These are phyloP conservation scores for Porphyrellus sp. DNA, from an alignment of 1,284 basidiomycete species.

Conservation along the genomic window DNA sequence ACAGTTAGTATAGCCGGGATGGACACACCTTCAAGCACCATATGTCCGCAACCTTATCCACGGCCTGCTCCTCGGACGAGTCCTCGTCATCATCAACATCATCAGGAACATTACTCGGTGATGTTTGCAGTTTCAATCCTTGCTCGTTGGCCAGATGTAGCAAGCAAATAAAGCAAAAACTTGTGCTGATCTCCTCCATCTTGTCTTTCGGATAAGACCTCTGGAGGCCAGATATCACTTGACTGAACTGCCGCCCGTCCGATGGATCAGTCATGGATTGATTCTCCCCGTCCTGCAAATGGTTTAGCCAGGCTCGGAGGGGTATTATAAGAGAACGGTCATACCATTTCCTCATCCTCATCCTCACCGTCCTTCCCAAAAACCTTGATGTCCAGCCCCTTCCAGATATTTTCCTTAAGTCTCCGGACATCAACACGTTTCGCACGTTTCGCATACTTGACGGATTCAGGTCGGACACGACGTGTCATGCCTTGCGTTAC, in stretches of 20 bases:
- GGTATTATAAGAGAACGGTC: slow-evolving; percentile 14
- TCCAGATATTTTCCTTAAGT: slow-evolving; percentile 98
- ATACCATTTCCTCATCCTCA: slow-evolving; percentile 53
- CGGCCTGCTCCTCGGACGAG: slow-evolving; percentile 27
- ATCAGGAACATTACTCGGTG: slow-evolving; percentile 3
- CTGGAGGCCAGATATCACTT: slow-evolving; percentile 81
- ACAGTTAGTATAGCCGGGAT: not conserved
- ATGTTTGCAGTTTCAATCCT: slow-evolving; percentile 75
- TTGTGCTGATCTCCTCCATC: slow-evolving; percentile 97
- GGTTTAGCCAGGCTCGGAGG: slow-evolving; percentile 7
- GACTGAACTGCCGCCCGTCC: slow-evolving; percentile 76
- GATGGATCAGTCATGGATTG: slow-evolving; percentile 52
- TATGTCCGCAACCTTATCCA: slow-evolving; percentile 60
- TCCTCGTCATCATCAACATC: slow-evolving; percentile 31
- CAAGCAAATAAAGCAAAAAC: slow-evolving; percentile 98
- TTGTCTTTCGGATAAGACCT: slow-evolving; percentile 86
- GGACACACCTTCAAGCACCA: slow-evolving; percentile 70
- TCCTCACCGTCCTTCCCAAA: slow-evolving; percentile 41
- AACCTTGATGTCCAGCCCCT: slow-evolving; percentile 76
- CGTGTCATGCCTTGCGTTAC: slow-evolving; percentile 78
- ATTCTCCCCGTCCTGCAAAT: slow-evolving; percentile 52
- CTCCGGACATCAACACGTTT: slow-evolving; percentile 96
- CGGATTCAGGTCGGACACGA: slow-evolving; percentile 82
- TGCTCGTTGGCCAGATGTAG: slow-evolving; percentile 95
- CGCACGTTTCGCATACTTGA: slow-evolving; percentile 94